These are phyloP conservation scores for Mycena polygramma DNA, from an alignment of 768 basidiomycete genomes.

Conservation along the genomic window DNA sequence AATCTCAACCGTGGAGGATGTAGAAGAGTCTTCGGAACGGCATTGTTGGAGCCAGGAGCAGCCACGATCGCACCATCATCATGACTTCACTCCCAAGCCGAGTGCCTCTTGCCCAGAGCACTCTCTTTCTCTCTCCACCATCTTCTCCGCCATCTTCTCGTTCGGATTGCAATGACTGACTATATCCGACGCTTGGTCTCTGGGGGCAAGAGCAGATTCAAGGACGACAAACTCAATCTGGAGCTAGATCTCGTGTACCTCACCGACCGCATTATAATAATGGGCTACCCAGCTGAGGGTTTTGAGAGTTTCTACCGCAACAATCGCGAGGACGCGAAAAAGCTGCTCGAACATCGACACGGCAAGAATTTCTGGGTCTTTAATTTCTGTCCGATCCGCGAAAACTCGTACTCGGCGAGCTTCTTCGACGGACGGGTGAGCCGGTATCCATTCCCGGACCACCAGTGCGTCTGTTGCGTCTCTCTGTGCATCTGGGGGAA, in stretches of 20 bases:
- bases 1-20: too few relatives aligned
- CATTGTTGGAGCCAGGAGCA: too few relatives aligned
- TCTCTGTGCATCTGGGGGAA: not conserved
- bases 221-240: constrained; percentile 72
- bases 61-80: not conserved
- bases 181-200: constrained; percentile 82
- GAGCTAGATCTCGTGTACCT: constrained; percentile 75
- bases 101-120: not conserved
- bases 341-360: constrained; percentile 81
- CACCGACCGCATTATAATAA: constrained; percentile 80
- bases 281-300: constrained; percentile 89
- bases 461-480: constrained; percentile 69
- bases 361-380: constrained; percentile 88
- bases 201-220: constrained; percentile 85
- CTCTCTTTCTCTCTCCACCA: not conserved
- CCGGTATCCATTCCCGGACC: constrained; percentile 91
- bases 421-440: constrained; percentile 83
- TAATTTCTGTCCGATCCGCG: constrained; percentile 87
- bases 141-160: constrained; percentile 3
- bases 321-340: constrained; percentile 76
- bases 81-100: not conserved
- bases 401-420: constrained; percentile 81
- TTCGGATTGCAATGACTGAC: constrained; percentile 62
- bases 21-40: too few relatives aligned
- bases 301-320: constrained; percentile 88